Conservation (phyloP, 257 asterid genomes). For the Lycium ferocissimum region DNA sequence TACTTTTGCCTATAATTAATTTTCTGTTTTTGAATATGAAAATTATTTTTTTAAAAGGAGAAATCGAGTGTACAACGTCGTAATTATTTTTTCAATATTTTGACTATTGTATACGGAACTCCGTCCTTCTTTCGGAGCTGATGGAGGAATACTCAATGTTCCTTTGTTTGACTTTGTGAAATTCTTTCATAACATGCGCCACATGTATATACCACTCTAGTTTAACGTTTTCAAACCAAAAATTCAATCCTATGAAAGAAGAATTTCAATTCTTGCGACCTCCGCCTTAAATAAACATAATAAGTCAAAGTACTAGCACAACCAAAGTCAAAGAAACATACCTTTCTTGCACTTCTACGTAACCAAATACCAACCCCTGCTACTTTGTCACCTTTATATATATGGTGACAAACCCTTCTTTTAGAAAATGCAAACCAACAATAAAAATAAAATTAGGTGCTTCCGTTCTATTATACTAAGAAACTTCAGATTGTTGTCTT, state of each 20-base stretch:
- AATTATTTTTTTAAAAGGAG: not conserved
- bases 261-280: not conserved
- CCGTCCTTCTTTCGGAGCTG: not conserved
- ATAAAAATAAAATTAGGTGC: not conserved
- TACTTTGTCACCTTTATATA: constrained; percentile 6
- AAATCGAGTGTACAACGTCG: no score
- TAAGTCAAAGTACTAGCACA: not conserved
- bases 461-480: not conserved
- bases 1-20: not conserved
- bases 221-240: constrained; percentile 1
- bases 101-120: not conserved
- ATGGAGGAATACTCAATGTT: constrained; percentile 11
- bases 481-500: not conserved
- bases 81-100: not conserved
- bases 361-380: not conserved
- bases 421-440: not conserved
- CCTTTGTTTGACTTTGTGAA: not conserved
- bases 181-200: not conserved
- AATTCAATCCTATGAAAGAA: not conserved
- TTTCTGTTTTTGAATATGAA: not conserved
- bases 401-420: not conserved
- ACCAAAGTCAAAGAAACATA: constrained; percentile 20
- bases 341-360: constrained; percentile 22
- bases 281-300: not conserved
- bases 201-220: not conserved